These are phyloP conservation scores for Aspergillaceae sp. DNA, from an alignment of 2,329 filamentous ascomycete species.

Conservation along the genomic window DNA sequence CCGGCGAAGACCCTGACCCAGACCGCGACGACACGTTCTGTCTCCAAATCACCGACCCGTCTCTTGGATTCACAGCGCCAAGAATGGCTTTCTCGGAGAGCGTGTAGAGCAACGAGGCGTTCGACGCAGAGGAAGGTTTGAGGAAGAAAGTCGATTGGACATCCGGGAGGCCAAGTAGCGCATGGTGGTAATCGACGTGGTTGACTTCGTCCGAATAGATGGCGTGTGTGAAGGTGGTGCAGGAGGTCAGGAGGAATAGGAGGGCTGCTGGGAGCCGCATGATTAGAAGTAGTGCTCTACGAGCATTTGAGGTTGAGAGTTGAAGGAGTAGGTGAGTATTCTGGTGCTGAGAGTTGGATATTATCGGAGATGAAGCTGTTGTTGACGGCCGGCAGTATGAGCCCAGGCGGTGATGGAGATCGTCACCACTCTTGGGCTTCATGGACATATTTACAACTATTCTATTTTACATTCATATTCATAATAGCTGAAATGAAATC, in stretches of 20 bases:
- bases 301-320: conserved; percentile 24
- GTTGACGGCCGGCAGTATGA: too few species aligned
- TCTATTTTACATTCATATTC: too few species aligned
- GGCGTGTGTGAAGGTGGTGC: conserved; percentile 48
- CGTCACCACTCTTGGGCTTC: too few species aligned
- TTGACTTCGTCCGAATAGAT: conserved; percentile 87
- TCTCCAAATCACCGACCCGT: conserved; percentile 77
- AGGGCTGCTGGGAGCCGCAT: conserved; percentile 36
- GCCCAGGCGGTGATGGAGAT: too few species aligned
- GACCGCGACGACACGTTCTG: conserved; percentile 55
- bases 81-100: conserved; percentile 75
- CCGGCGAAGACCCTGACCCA: conserved; percentile 9
- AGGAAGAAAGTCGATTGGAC: conserved; percentile 89
- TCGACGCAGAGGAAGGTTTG: conserved; percentile 68
- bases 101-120: conserved; percentile 84
- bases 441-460: too few species aligned
- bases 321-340: background rate
- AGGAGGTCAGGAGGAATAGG: conserved; percentile 34
- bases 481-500: too few species aligned
- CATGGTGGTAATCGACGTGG: conserved; percentile 86
- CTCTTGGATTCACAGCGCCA: conserved; percentile 81
- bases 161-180: conserved; percentile 75
- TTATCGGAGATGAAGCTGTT: too few species aligned
- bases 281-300: conserved; percentile 18
- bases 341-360: too few species aligned